Conservation (phyloP, 192 early-diverging fungal genomes). For the Coemansia sp. region DNA sequence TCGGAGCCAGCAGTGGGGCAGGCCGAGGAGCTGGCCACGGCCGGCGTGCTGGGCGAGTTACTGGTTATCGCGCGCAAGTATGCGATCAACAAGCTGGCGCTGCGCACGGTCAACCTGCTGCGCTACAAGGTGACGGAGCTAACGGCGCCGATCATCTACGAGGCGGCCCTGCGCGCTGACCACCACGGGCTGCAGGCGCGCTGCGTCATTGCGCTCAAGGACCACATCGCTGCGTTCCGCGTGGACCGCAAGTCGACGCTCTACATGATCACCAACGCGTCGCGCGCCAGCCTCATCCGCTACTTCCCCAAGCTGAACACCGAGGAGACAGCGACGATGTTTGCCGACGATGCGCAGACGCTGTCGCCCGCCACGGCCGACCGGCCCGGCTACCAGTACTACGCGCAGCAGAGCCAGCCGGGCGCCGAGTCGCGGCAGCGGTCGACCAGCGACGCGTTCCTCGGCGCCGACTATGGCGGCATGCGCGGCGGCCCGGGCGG, state of each 20-base stretch:
- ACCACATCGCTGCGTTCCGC: constrained; percentile 20
- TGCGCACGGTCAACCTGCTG: constrained; percentile 55
- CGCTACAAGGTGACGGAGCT: constrained; percentile 60
- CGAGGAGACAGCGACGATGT: constrained; percentile 2
- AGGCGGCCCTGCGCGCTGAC: constrained; percentile 62
- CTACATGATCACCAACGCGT: constrained; percentile 30
- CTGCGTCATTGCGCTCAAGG: constrained; percentile 31
- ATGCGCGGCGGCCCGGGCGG: neutral
- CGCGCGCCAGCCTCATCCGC: constrained; percentile 30
- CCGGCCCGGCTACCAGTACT: constrained; percentile 2
- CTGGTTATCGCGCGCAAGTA: constrained; percentile 63
- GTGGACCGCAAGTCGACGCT: constrained; percentile 30
- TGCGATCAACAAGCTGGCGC: constrained; percentile 54
- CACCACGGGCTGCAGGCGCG: constrained; percentile 63
- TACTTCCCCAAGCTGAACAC: constrained; percentile 34
- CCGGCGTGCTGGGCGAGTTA: constrained; percentile 59
- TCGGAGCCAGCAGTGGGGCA: constrained; percentile 2
- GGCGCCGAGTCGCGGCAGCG: constrained; percentile 11
- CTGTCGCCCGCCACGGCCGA: neutral
- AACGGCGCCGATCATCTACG: constrained; percentile 63
- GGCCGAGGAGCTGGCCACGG: constrained; percentile 22
- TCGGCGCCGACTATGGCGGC: neutral
- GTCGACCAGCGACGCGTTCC: constrained; percentile 32
- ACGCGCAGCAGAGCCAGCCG: neutral
- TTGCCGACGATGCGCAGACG: constrained; percentile 3